These are phyloP conservation scores for Vitis rotundifolia DNA, from an alignment of 164 flowering plant species.

Conservation along the genomic window DNA sequence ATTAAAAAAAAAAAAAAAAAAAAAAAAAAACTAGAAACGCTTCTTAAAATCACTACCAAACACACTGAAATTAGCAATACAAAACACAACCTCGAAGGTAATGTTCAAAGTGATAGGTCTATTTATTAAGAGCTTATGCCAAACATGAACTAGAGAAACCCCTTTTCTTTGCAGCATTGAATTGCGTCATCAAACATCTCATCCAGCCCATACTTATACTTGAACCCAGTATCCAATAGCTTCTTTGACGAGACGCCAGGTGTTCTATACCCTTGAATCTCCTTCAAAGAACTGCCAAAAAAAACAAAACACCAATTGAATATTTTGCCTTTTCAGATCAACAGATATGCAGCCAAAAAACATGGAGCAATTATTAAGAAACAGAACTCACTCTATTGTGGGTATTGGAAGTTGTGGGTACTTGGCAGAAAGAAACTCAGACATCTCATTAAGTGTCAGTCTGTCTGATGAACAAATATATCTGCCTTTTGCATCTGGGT, in stretches of 20 bases:
- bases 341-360: too few species aligned
- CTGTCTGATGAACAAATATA: slow-evolving; percentile 20
- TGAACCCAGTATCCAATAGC: slow-evolving; percentile 41
- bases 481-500: slow-evolving; percentile 21
- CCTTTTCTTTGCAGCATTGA: slow-evolving; percentile 20
- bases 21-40: too few species aligned
- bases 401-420: slow-evolving; percentile 15
- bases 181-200: slow-evolving; percentile 36
- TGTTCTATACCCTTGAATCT: slow-evolving; percentile 6
- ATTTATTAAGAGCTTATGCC: not conserved
- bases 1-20: too few species aligned
- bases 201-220: slow-evolving; percentile 33
- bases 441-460: slow-evolving; percentile 3
- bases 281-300: slow-evolving; percentile 17
- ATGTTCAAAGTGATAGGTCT: not conserved
- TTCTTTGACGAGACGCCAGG: slow-evolving; percentile 34
- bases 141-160: not conserved
- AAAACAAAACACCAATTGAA: not conserved
- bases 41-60: too few species aligned
- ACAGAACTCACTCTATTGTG: slow-evolving; percentile 10
- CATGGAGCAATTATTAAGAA: not conserved
- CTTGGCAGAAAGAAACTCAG: slow-evolving; percentile 5
- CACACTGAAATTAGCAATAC: rapidly evolving
- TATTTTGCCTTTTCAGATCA: too few species aligned
- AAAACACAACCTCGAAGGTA: not conserved